Evolutionary conservation across 768 basidiomycete species (phyloP).

Genomic region (Kwoniella sp.): DNA sequence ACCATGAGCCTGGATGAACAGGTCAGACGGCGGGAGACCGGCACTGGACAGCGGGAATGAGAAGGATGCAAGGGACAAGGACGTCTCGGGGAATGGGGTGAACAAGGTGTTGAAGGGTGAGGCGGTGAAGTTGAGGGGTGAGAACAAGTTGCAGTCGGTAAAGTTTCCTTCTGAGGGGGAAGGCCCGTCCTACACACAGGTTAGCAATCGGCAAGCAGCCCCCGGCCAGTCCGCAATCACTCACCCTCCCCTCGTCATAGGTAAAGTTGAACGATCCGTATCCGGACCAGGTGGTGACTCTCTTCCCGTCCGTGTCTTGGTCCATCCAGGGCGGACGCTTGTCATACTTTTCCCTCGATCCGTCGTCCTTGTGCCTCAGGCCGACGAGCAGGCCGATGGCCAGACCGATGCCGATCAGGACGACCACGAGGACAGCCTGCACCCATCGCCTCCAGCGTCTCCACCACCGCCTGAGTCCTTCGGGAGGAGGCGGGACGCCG

Average conservation of each 20-base stretch:
- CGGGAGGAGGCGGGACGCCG: background rate
- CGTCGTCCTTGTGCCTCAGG: conserved; percentile 1
- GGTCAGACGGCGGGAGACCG: conserved; percentile 12
- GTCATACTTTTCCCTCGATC: background rate
- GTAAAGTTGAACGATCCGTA: conserved; percentile 24
- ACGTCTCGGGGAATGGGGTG: conserved; percentile 35
- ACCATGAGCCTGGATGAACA: conserved; percentile 34
- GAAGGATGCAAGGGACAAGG: conserved; percentile 33
- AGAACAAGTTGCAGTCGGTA: conserved; percentile 34
- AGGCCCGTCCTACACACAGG: conserved; percentile 32
- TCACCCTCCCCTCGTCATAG: conserved; percentile 28
- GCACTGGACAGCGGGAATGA: conserved; percentile 23
- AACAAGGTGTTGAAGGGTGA: conserved; percentile 29
- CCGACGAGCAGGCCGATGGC: conserved; percentile 35
- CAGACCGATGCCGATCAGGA: conserved; percentile 31
- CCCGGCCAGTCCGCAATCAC: conserved; percentile 8
- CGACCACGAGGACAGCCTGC: conserved; percentile 9
- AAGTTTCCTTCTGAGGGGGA: conserved; percentile 29
- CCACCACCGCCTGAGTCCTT: conserved; percentile 17
- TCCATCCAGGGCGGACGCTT: conserved; percentile 24
- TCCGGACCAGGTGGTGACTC: conserved; percentile 17
- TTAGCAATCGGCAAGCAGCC: background rate
- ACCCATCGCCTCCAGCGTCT: conserved; percentile 32
- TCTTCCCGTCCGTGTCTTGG: conserved; percentile 15
- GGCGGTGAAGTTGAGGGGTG: conserved; percentile 23